Percentiles rank a stretch among this genome's conserved stretches.
Evolutionary conservation across 768 basidiomycete species (phyloP).

Genomic region (Leccinum aurantiacum): DNA sequence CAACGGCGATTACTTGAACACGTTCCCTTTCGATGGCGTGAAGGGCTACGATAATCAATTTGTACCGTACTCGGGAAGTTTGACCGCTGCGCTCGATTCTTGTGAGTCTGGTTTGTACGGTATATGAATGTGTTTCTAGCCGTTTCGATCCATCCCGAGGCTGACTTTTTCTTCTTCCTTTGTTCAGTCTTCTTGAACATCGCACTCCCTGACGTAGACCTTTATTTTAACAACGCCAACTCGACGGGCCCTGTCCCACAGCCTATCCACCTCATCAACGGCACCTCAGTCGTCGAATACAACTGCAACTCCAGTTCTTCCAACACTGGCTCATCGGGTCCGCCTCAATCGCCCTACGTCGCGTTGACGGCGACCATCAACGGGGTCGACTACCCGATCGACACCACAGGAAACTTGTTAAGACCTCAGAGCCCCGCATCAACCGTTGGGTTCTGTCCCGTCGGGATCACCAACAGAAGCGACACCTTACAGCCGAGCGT

Average conservation of each 20-base stretch:
- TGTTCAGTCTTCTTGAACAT: slow-evolving; percentile 18
- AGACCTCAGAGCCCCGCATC: slow-evolving; percentile 5
- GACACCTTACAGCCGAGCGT: slow-evolving; percentile 15
- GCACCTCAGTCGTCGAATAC: slow-evolving; percentile 8
- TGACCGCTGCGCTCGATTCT: slow-evolving; percentile 27
- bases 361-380: slow-evolving; percentile 32
- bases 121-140: neutral
- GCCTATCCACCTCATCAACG: slow-evolving; percentile 2
- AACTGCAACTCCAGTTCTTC: slow-evolving; percentile 14
- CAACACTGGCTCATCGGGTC: neutral
- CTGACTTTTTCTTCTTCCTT: neutral
- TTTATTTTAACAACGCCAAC: slow-evolving; percentile 19
- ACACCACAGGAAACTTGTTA: slow-evolving; percentile 24
- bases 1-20: slow-evolving; percentile 18
- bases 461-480: slow-evolving; percentile 21
- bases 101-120: slow-evolving; percentile 13
- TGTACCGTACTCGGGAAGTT: slow-evolving; percentile 15
- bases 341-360: slow-evolving; percentile 20
- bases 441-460: slow-evolving; percentile 14
- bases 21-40: slow-evolving; percentile 27
- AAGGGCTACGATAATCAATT: slow-evolving; percentile 32
- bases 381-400: slow-evolving; percentile 33
- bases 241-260: slow-evolving; percentile 25
- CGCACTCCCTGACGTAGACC: slow-evolving; percentile 15
- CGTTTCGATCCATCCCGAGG: neutral